Conservation (phyloP, 1,284 basidiomycete genomes). For the Wallemia hederae region DNA sequence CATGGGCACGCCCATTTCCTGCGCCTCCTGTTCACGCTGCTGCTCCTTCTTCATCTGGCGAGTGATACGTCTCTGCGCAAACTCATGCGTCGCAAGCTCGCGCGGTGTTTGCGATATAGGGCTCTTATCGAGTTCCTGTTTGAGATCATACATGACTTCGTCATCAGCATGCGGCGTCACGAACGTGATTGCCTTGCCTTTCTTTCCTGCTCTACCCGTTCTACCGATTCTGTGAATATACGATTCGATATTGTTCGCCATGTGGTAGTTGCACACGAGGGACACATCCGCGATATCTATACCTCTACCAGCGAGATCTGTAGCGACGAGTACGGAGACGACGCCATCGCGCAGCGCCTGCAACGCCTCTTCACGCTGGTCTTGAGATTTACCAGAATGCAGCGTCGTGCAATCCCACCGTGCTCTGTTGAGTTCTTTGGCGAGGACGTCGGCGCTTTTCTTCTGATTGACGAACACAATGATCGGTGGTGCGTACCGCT, state of each 20-base stretch:
- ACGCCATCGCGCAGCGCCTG: constrained; percentile 58
- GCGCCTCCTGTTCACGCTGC: neutral
- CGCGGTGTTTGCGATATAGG: constrained; percentile 62
- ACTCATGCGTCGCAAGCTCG: constrained; percentile 64
- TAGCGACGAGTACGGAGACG: constrained; percentile 66
- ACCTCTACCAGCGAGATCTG: constrained; percentile 88
- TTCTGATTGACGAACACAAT: constrained; percentile 99
- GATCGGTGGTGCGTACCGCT: constrained; percentile 57
- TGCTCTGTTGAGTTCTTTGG: constrained; percentile 50
- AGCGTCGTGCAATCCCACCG: constrained; percentile 38
- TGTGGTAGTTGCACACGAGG: constrained; percentile 88
- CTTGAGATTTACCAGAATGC: constrained; percentile 91
- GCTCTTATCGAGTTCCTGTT: constrained; percentile 77
- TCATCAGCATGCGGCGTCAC: constrained; percentile 65
- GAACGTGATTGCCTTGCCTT: constrained; percentile 78
- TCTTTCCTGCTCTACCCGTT: constrained; percentile 88
- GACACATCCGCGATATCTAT: constrained; percentile 94
- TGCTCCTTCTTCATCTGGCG: constrained; percentile 43
- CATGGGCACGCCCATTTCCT: neutral
- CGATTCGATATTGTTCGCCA: constrained; percentile 80
- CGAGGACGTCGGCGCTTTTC: constrained; percentile 88
- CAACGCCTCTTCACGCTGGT: constrained; percentile 75
- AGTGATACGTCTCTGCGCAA: constrained; percentile 60
- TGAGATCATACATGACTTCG: constrained; percentile 81
- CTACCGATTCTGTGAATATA: constrained; percentile 94